These are phyloP conservation scores for Climacium dendroides DNA, from an alignment of 225 moss, liverwort and hornwort genomes.

Conservation along the genomic window DNA sequence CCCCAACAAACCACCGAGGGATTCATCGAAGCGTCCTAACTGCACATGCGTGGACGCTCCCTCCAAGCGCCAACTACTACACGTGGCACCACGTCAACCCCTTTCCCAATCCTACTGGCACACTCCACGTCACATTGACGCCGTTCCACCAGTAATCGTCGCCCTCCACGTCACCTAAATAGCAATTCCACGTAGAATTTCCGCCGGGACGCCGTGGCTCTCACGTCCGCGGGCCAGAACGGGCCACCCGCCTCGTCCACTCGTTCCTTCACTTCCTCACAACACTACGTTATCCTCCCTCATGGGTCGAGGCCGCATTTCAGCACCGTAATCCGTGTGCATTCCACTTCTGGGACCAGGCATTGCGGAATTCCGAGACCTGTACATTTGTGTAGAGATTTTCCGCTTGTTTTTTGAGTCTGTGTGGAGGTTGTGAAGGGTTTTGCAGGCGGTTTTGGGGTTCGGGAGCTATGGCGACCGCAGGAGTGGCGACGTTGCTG, in stretches of 20 bases:
- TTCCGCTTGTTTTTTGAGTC: not conserved
- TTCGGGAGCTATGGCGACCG: slow-evolving; percentile 8
- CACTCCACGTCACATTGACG: not conserved
- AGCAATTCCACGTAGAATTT: not conserved
- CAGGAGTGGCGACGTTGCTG: slow-evolving; percentile 30
- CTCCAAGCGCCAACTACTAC: not conserved
- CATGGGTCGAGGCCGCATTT: not conserved
- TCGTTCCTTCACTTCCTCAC: not conserved
- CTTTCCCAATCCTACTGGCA: not conserved
- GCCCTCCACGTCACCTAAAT: not conserved
- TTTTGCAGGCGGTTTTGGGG: not conserved
- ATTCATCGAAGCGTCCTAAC: too few species aligned
- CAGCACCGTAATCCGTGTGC: not conserved
- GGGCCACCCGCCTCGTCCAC: slow-evolving; percentile 18
- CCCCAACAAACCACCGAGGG: not conserved
- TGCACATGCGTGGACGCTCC: too few species aligned
- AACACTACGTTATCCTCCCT: slow-evolving; percentile 8
- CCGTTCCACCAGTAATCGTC: not conserved
- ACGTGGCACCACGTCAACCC: not conserved
- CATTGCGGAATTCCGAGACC: not conserved
- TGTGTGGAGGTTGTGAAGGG: not conserved
- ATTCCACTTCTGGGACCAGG: not conserved
- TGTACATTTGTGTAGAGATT: not conserved
- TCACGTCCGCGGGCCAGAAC: not conserved
- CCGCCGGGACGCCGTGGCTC: not conserved